Evolutionary conservation across 306 rosid species (phyloP), one percentile per base, ranked within the genome.

Genomic region (Aeschynomene evenia): DNA sequence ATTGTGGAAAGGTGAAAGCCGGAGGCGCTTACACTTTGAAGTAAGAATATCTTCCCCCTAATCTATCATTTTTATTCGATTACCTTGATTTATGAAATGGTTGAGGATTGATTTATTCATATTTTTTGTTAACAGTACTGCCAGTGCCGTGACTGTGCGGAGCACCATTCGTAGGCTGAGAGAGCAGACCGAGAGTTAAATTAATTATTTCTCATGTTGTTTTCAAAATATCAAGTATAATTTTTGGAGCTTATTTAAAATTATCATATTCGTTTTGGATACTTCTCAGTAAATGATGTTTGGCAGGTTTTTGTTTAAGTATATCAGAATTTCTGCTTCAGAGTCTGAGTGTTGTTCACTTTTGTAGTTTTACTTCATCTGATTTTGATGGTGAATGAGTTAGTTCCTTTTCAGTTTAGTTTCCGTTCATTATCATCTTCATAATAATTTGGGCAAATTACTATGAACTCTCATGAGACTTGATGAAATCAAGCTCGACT

Each of bases 11-110:
- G 74, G 95, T 90, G 66, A 88, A 90, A 63, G 94, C 90, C 6
- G 91, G 96, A 10, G 95, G 96, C 55, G 92, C 96, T 68, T 90
- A 88, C 75, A 90, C 97, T 4, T 80, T 88, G 66, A 90, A 90
- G 90, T 88, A 81, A 74, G 86, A 52, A 57, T 4, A 16, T 48
- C 18, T 13, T 59, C 0, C 16, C 11, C 1, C 0, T 2, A 20
- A 0, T 24, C 13, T 36, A 21, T 18, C 2, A 58, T 26, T 20
- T n/a, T 26, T 45, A 45, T 50, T 22, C 14, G 3, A 5, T 53
- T 66, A 39, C 36, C 11, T 48, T 20, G 22, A 14, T n/a, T 19
- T 9, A 0, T 29, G 5, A 15, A 18, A 16, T 55, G 13, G 11
- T 55, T 43, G 1, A 15, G 18, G n/a, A 10, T 60, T 78, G 36